Base-by-base conservation (phyloP, 352 stramenopile species). In the Phytophthora agathidicida region DNA sequence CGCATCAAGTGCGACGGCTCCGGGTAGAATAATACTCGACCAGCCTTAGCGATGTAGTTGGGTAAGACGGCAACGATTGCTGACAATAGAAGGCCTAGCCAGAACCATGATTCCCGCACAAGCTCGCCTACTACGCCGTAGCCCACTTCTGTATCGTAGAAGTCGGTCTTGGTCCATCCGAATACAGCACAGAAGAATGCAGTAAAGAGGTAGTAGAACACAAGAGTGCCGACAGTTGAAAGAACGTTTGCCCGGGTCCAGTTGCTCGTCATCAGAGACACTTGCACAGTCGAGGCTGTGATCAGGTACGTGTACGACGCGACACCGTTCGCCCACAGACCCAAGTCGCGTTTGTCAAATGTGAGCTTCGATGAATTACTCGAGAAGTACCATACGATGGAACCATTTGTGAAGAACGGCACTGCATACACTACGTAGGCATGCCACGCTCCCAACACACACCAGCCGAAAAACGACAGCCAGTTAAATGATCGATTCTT, bases 401-500 rank as follows among this genome's bases (percentile, higher is more conserved):
- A 93, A 7, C 88, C 86, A 38, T 96, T 88, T 38, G 84, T 71
- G 55, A 91, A 93, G 57, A 94, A 96, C 13, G 88, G 86, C 11
- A 94, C 76, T 3, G 80, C 73, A 52, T 88, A 94, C 24, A 96
- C 89, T 30, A 94, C 80, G 49, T 94, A 96, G 13, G 88, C 88
- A 51, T 96, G 88, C 88, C 88, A 96, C n/a, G 81, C 68, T 9
- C 88, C 88, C 3, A 96, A 67, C 7, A 81, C 58, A 53, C 86
- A 96, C 88, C 88, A 96, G 2, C 84, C 84, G 45, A 93, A 89
- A 57, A 96, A 96, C 13, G 82, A 89, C 36, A 94, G 68, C 86
- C 85, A 94, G 66, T 96, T 96, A 60, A 96, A 96, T 48, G 85
- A 94, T 2, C 88, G 79, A 45, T 93, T 94, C 71, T 93, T 91